Conservation (phyloP, 306 rosid species). For the Rosa chinensis region DNA sequence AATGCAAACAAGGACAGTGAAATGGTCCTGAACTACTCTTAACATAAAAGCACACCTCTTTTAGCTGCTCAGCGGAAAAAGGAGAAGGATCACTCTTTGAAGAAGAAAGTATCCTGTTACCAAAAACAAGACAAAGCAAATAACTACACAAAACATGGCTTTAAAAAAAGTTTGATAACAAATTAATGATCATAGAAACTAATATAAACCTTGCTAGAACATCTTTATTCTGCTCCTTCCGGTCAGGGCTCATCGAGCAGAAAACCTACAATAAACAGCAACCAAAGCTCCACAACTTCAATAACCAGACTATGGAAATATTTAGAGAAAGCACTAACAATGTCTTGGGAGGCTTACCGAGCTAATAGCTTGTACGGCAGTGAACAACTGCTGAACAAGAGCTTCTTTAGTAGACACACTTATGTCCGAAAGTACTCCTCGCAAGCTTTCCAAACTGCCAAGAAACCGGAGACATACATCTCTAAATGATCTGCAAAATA, state of each 20-base stretch:
- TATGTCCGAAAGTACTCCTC: slow-evolving; percentile 35
- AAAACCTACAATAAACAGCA: slow-evolving; percentile 55
- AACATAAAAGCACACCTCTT: slow-evolving; percentile 58
- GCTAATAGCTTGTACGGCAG: slow-evolving; percentile 48
- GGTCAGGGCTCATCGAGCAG: slow-evolving; percentile 45
- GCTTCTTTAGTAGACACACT: slow-evolving; percentile 44
- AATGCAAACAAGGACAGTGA: slow-evolving; percentile 11
- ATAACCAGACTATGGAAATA: slow-evolving; percentile 1
- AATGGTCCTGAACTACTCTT: slow-evolving; percentile 14
- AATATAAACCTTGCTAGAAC: slow-evolving; percentile 51
- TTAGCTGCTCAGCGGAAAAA: slow-evolving; percentile 53
- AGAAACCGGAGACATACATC: slow-evolving; percentile 55
- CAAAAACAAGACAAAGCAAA: slow-evolving; percentile 28
- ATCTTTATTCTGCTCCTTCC: slow-evolving; percentile 51
- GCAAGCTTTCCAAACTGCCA: slow-evolving; percentile 43
- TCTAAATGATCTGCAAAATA: slow-evolving; percentile 68
- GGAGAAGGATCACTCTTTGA: slow-evolving; percentile 47
- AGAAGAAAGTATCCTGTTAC: slow-evolving; percentile 62
- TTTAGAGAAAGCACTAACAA: neutral
- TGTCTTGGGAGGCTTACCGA: slow-evolving; percentile 53
- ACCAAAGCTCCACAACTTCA: slow-evolving; percentile 12
- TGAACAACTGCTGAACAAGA: slow-evolving; percentile 43
- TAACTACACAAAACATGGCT: slow-evolving; percentile 25
- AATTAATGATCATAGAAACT: neutral
- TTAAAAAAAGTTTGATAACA: slow-evolving; percentile 6